Percentiles rank a stretch among this genome's conserved stretches.
Evolutionary conservation across 768 basidiomycete genomes (phyloP).

Genomic region (Tricholoma saponaceum): DNA sequence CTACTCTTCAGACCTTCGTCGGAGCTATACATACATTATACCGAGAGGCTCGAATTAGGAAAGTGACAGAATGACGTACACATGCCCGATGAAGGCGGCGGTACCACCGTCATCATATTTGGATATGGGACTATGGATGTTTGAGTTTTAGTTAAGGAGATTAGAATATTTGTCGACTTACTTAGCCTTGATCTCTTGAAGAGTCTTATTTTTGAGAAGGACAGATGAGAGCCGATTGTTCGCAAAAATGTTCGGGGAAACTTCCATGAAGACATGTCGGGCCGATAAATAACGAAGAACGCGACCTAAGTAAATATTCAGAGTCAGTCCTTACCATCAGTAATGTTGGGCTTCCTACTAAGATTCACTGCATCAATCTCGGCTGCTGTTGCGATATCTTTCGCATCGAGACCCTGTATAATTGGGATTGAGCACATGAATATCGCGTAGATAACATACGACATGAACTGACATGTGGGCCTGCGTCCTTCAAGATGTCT

Average conservation of each 20-base stretch:
- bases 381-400: slow-evolving; percentile 28
- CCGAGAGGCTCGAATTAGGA: not conserved
- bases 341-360: not conserved
- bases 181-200: slow-evolving; percentile 24
- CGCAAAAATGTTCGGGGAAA: slow-evolving; percentile 21
- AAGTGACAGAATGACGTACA: slow-evolving; percentile 6
- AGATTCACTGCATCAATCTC: slow-evolving; percentile 17
- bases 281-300: slow-evolving; percentile 20
- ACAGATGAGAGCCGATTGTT: slow-evolving; percentile 23
- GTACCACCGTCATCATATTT: slow-evolving; percentile 14
- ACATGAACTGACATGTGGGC: slow-evolving; percentile 11
- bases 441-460: not conserved
- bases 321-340: not conserved
- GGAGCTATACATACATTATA: slow-evolving; percentile 11
- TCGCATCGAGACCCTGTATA: slow-evolving; percentile 27
- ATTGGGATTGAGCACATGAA: slow-evolving; percentile 6
- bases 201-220: slow-evolving; percentile 24
- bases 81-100: slow-evolving; percentile 13
- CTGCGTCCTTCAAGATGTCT: slow-evolving; percentile 31
- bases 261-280: slow-evolving; percentile 22
- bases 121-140: slow-evolving; percentile 11
- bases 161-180: slow-evolving; percentile 10
- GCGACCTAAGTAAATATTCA: slow-evolving; percentile 9
- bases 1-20: slow-evolving; percentile 20
- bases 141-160: not conserved